Evolutionary conservation across 148 eudicot species (phyloP).

Genomic region (Pharnaceum exiguum): DNA sequence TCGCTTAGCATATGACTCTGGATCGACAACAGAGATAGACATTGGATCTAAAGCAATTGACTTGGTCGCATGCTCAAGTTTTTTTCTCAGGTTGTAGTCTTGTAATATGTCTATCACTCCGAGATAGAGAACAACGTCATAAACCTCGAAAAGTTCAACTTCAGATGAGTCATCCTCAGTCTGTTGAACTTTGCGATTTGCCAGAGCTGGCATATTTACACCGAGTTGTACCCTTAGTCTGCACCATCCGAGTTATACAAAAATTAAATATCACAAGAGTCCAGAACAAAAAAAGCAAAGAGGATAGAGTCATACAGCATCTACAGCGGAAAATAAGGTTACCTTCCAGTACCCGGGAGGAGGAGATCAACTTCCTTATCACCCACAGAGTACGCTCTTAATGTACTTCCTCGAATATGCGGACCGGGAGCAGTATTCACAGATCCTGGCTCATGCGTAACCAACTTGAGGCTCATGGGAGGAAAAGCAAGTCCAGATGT

Average conservation of each 20-base stretch:
- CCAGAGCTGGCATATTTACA: conserved; percentile 95
- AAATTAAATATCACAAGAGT: neutral
- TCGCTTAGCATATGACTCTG: conserved; percentile 61
- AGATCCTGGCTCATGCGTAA: conserved; percentile 75
- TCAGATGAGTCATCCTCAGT: conserved; percentile 48
- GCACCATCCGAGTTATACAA: conserved; percentile 1
- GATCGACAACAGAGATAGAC: conserved; percentile 72
- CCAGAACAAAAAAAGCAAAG: neutral
- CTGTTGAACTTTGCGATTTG: conserved; percentile 53
- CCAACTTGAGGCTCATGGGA: conserved; percentile 77
- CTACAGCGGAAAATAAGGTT: conserved; percentile 2
- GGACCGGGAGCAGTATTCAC: conserved; percentile 81
- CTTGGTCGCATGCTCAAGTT: conserved; percentile 65
- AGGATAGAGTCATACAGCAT: neutral
- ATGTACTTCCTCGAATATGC: conserved; percentile 76
- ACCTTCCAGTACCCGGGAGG: conserved; percentile 98
- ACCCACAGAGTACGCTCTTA: conserved; percentile 76
- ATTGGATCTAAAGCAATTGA: conserved; percentile 56
- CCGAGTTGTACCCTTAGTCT: conserved; percentile 92
- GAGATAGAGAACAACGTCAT: conserved; percentile 90
- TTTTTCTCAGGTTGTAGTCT: conserved; percentile 76
- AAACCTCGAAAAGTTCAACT: conserved; percentile 85
- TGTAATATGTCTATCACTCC: conserved; percentile 92
- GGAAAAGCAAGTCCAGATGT: conserved; percentile 50
- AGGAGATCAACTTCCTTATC: conserved; percentile 88